Evolutionary conservation across 2,329 filamentous ascomycete genomes (phyloP), one percentile per base, ranked within the genome.

Genomic region (Lecanosticta acicola): DNA sequence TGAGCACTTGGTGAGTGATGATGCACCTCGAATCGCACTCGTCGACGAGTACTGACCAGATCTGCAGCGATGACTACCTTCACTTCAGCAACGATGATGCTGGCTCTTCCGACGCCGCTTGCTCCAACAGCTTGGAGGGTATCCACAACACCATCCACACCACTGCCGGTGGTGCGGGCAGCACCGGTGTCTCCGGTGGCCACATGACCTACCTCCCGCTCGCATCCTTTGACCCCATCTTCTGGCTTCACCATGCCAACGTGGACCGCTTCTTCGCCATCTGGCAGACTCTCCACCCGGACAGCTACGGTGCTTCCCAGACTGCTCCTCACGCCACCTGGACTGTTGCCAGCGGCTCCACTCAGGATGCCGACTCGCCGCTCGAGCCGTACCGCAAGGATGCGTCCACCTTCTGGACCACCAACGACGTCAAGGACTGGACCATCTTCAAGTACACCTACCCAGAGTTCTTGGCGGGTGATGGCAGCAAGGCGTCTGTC

Each of bases 211-310:
- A 79, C 65, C 79, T 82, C 79, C 18, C 83, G 82, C 56, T 85
- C 14, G 43, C 85, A 2, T 77, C 84, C 0, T 93, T 87, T 61
- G 87, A 94, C 59, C 87, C 87, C 0, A 69, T 86, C 13, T 90
- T 91, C 67, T 86, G 83, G 66, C 68, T 91, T 4, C 85, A 91
- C 59, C 87, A 91, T 58, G 46, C 45, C 55, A 89, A 85, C 65
- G 77, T 87, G 5, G 87, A 94, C 60, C 79, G 87, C 4, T 66
- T 86, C 29, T 79, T 88, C 54, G 80, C 86, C 20, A 76, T 94
- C 53, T 94, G 85, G 85, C 86, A 93, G 68, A 72, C 76, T 1
- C 66, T 91, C 16, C 78, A 93, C 55, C 84, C 84, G 0, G 69
- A 79, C 18, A 77, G 77, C 20, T 91, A 81, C 68, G 76, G 87